A percentile compares a stretch with the other conserved stretches of the same genome.
These are phyloP conservation scores for Rubroshorea leprosula DNA, from an alignment of 345 rosid species.

Conservation along the genomic window DNA sequence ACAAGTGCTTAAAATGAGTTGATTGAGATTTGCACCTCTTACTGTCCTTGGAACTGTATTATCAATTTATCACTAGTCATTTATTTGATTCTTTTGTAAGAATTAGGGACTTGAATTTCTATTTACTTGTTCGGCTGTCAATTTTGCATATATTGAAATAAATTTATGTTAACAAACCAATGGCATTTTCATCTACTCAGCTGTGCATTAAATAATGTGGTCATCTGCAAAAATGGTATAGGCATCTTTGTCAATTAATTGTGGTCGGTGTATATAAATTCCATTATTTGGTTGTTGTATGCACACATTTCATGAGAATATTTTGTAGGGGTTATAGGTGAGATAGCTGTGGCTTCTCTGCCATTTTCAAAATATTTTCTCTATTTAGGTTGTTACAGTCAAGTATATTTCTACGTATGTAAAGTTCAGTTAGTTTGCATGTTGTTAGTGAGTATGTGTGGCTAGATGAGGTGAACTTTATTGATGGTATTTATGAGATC, in stretches of 20 bases:
- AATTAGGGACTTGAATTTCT: not conserved
- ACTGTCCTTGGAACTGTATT: not conserved
- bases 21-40: no score
- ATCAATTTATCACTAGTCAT: no score
- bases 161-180: not conserved
- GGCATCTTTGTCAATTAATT: no score
- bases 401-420: not conserved
- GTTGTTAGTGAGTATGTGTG: not conserved
- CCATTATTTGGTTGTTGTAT: no score
- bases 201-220: not conserved
- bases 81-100: no score
- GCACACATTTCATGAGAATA: no score
- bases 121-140: not conserved
- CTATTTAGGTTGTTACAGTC: not conserved
- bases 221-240: not conserved
- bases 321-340: not conserved
- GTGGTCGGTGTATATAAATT: no score
- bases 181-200: not conserved
- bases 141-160: constrained; percentile 4
- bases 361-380: not conserved
- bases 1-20: no score
- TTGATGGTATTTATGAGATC: not conserved
- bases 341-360: not conserved
- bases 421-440: not conserved
- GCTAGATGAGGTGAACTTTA: not conserved